Percentiles rank a stretch among this genome's conserved stretches.
These are phyloP conservation scores for Aspergillus coremiiformis DNA, from an alignment of 495 filamentous ascomycete genomes.

Conservation along the genomic window DNA sequence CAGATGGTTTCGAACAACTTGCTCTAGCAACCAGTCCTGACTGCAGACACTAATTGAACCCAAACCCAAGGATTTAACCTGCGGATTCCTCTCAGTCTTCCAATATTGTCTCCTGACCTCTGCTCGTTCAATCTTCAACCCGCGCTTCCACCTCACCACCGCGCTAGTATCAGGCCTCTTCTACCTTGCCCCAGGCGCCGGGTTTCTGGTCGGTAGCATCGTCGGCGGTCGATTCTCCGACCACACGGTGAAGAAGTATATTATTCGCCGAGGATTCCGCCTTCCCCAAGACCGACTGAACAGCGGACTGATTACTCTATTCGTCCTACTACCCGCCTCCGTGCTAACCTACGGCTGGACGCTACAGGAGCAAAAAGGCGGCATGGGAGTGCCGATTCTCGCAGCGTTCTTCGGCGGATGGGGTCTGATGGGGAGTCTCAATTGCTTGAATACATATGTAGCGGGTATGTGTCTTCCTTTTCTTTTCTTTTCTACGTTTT, in stretches of 20 bases:
- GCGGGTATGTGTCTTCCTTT: constrained; percentile 47
- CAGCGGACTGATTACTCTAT: constrained; percentile 53
- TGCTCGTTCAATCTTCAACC: constrained; percentile 65
- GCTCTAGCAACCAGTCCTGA: no score
- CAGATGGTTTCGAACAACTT: neutral
- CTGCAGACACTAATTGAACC: neutral
- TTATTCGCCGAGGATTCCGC: constrained; percentile 50
- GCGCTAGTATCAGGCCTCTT: constrained; percentile 64
- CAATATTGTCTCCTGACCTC: constrained; percentile 68
- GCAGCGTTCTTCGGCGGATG: constrained; percentile 61
- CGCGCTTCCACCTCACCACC: constrained; percentile 58
- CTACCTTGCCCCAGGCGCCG: constrained; percentile 66
- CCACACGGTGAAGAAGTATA: constrained; percentile 54
- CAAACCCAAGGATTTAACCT: constrained; percentile 44
- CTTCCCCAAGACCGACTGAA: constrained; percentile 65
- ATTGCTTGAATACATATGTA: constrained; percentile 66
- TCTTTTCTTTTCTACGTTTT: neutral
- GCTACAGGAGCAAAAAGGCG: constrained; percentile 54
- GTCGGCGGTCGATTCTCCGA: constrained; percentile 64
- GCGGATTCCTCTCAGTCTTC: constrained; percentile 57
- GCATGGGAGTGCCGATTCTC: constrained; percentile 62
- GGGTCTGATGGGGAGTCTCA: constrained; percentile 63
- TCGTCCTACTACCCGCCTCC: constrained; percentile 53
- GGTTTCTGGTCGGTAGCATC: constrained; percentile 63
- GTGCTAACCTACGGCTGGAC: constrained; percentile 65